A percentile compares a stretch with the other conserved stretches of the same genome.
Evolutionary conservation across 2,329 filamentous ascomycete species (phyloP).

Genomic region (Blastomyces parvus): DNA sequence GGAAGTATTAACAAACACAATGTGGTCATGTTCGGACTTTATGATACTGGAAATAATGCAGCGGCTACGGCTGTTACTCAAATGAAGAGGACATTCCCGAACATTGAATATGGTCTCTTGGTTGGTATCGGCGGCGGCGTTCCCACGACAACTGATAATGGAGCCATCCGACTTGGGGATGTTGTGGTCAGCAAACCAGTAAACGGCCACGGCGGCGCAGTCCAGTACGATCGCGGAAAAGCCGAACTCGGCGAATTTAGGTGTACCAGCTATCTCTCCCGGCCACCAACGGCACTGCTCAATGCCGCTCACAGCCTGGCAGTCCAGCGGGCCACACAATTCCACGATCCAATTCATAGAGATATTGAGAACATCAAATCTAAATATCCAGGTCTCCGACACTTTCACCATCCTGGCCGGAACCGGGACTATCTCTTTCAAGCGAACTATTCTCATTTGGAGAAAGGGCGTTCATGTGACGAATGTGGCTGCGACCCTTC

Average conservation of each 20-base stretch:
- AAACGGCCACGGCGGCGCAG: neutral
- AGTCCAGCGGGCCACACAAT: neutral
- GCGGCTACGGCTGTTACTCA: neutral
- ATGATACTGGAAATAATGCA: neutral
- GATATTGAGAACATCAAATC: neutral
- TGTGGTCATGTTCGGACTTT: neutral
- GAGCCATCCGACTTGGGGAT: neutral
- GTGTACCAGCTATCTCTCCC: neutral
- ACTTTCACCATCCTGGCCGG: neutral
- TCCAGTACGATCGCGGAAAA: neutral
- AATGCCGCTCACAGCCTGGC: too few relatives aligned
- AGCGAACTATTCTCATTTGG: neutral
- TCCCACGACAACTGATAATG: neutral
- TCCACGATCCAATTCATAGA: neutral
- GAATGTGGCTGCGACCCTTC: neutral
- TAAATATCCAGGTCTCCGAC: too few relatives aligned
- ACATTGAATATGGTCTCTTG: neutral
- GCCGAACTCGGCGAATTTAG: neutral
- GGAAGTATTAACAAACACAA: neutral
- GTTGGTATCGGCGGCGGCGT: neutral
- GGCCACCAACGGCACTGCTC: neutral
- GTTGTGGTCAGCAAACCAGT: neutral
- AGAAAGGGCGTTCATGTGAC: neutral
- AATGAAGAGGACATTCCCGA: neutral
- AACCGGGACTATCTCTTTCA: neutral